Evolutionary conservation across 2,329 filamentous ascomycete species (phyloP).

Genomic region (Chrysosporium queenslandicum): DNA sequence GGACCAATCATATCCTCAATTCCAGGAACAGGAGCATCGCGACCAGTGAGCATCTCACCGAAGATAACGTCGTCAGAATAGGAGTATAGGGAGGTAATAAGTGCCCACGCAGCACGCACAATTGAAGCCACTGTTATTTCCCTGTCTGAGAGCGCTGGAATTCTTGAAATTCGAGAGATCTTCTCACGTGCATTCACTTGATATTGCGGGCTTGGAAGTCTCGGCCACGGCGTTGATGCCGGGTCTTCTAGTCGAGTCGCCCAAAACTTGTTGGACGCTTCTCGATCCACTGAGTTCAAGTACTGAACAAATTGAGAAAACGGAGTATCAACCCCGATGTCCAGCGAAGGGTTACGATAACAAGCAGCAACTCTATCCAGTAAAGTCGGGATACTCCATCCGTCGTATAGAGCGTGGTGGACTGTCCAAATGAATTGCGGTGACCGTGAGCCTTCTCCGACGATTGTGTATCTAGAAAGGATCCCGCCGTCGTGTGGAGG

Average conservation of each 20-base stretch:
- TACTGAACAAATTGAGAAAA: conserved; percentile 23
- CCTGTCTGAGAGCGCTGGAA: conserved; percentile 1
- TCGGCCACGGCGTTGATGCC: conserved; percentile 13
- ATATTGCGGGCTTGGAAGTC: conserved; percentile 13
- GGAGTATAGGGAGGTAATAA: conserved; percentile 29
- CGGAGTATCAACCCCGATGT: conserved; percentile 5
- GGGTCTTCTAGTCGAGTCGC: conserved; percentile 15
- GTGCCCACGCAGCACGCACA: conserved; percentile 33
- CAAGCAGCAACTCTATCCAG: conserved; percentile 16
- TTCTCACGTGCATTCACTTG: conserved; percentile 12
- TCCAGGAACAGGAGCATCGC: conserved; percentile 30
- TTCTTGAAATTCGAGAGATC: background rate
- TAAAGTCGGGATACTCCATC: conserved; percentile 22
- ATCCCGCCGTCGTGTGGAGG: conserved; percentile 24
- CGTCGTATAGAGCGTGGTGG: conserved; percentile 39
- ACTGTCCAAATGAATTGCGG: conserved; percentile 32
- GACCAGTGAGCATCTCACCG: conserved; percentile 34
- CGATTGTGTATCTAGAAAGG: conserved; percentile 23
- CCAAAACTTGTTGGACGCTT: conserved; percentile 17
- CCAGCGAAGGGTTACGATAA: conserved; percentile 13
- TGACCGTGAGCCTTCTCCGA: conserved; percentile 12
- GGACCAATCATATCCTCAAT: conserved; percentile 35
- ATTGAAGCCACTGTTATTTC: conserved; percentile 24
- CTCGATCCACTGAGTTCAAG: conserved; percentile 13
- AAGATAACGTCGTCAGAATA: conserved; percentile 34